These are phyloP conservation scores for Cyclostephanos invisitatus DNA, from an alignment of 108 stramenopile species.

Conservation along the genomic window DNA sequence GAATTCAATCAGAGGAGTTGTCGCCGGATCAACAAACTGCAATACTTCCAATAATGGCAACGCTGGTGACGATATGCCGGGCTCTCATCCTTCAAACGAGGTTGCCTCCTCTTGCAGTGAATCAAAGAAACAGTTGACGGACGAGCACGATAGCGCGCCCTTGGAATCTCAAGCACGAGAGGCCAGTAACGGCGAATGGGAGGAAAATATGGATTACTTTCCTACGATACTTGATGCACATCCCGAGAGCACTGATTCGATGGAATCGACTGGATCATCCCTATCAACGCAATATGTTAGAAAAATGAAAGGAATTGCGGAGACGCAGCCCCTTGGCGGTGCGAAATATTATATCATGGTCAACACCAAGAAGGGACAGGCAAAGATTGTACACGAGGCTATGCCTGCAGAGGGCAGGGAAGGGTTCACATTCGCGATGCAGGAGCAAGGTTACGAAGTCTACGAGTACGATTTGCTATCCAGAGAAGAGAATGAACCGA, in stretches of 20 bases:
- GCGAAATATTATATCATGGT: neutral
- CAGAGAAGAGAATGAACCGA: neutral
- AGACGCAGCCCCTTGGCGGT: constrained; percentile 3
- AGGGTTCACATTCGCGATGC: neutral
- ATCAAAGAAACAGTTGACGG: no score
- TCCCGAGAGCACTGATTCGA: neutral
- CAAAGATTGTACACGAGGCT: constrained; percentile 1
- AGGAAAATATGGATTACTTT: neutral
- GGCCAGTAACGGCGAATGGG: neutral
- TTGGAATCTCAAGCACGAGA: no score
- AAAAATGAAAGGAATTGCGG: neutral
- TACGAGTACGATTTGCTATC: neutral
- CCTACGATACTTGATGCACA: neutral
- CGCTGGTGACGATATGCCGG: no score
- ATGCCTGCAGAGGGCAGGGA: neutral
- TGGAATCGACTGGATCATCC: neutral
- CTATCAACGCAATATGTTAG: neutral
- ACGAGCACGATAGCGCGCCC: no score
- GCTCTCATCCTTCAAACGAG: neutral
- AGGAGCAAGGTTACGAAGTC: neutral
- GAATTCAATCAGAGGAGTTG: neutral
- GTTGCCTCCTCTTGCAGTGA: no score
- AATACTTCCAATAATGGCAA: no score
- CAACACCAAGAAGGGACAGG: constrained; percentile 1
- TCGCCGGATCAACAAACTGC: neutral